Conservation (phyloP, 2,329 filamentous ascomycete species). For the Epichloe coenophiala region DNA sequence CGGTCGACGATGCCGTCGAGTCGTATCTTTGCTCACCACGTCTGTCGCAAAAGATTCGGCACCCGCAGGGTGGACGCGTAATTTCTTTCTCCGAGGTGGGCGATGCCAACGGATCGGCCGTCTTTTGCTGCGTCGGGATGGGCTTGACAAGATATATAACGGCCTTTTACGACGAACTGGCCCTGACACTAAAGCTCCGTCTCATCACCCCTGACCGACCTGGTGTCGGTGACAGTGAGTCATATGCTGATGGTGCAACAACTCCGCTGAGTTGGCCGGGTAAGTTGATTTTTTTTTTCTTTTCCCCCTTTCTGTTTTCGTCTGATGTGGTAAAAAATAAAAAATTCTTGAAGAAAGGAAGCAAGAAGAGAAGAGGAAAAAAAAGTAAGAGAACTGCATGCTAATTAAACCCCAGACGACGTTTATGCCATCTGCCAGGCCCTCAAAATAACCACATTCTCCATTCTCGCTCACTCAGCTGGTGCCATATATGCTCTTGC, state of each 20-base stretch:
- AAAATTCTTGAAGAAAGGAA: background rate
- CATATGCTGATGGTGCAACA: constrained; percentile 67
- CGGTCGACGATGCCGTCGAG: constrained; percentile 77
- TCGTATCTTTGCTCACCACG: constrained; percentile 72
- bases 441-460: constrained; percentile 89
- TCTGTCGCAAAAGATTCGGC: constrained; percentile 74
- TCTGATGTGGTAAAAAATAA: background rate
- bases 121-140: constrained; percentile 97
- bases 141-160: constrained; percentile 90
- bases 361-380: background rate
- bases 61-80: constrained; percentile 71
- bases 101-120: constrained; percentile 77
- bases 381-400: background rate
- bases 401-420: constrained; percentile 42
- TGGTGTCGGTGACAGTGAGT: constrained; percentile 82
- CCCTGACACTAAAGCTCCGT: constrained; percentile 72
- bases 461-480: constrained; percentile 87
- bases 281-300: constrained; percentile 28
- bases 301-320: background rate
- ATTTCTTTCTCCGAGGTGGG: constrained; percentile 97
- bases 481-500: constrained; percentile 96
- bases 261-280: constrained; percentile 90
- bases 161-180: constrained; percentile 93
- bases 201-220: constrained; percentile 90
- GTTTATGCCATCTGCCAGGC: constrained; percentile 88